Conservation (phyloP, 805 yeast species). For the Candida gorgasii region DNA sequence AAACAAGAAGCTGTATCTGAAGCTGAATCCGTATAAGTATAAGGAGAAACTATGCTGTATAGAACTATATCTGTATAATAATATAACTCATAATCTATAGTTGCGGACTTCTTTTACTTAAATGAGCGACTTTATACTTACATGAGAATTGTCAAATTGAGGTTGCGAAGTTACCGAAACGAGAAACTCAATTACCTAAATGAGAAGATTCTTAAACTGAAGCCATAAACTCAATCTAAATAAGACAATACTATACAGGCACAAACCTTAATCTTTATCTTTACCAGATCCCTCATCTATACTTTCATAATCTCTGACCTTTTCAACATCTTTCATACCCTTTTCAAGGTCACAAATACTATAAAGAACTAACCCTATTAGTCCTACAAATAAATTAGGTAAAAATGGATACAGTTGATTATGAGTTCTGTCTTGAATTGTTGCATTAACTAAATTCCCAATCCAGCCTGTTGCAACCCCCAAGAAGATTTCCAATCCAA, state of each 20-base stretch:
- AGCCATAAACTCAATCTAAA: too few species aligned
- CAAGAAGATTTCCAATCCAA: slow-evolving; percentile 42
- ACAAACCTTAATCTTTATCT: neutral
- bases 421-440: slow-evolving; percentile 40
- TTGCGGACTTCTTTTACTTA: too few species aligned
- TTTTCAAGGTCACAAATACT: slow-evolving; percentile 28
- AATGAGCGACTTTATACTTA: too few species aligned
- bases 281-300: neutral
- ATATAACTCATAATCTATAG: too few species aligned
- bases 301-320: slow-evolving; percentile 9
- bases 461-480: slow-evolving; percentile 46
- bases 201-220: too few species aligned
- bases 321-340: slow-evolving; percentile 29
- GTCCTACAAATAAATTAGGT: slow-evolving; percentile 33
- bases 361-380: slow-evolving; percentile 25
- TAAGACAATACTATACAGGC: neutral
- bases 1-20: slow-evolving; percentile 32
- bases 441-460: slow-evolving; percentile 38
- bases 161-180: too few species aligned
- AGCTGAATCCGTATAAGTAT: slow-evolving; percentile 14
- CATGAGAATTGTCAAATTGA: too few species aligned
- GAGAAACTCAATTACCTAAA: too few species aligned
- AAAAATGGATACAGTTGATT: slow-evolving; percentile 39
- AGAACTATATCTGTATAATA: too few species aligned
- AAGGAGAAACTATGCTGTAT: too few species aligned